Conservation (phyloP, 108 stramenopile species). For the Conticribra guillardii region DNA sequence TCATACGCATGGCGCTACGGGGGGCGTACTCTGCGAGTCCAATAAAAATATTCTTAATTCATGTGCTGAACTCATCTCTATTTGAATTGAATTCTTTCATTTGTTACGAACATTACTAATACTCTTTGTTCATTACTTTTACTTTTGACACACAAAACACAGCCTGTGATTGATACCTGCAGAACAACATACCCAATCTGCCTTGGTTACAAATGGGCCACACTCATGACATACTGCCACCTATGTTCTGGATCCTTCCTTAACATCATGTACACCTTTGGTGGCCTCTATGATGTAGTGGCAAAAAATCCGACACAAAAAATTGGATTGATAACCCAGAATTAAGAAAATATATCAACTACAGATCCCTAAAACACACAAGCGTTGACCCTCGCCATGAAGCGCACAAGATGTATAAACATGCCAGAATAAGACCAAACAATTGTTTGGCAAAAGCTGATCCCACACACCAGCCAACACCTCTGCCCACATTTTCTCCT, state of each 20-base stretch:
- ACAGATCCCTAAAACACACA: background rate
- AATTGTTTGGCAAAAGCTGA: background rate
- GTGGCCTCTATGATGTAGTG: slow-evolving; percentile 13
- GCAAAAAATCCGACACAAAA: slow-evolving; percentile 2
- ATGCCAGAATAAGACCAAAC: slow-evolving; percentile 9
- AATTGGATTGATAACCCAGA: slow-evolving; percentile 20
- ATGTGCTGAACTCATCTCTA: too few relatives aligned
- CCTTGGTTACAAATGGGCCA: slow-evolving; percentile 4
- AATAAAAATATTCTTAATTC: background rate
- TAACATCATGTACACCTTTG: slow-evolving; percentile 18
- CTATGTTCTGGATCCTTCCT: background rate
- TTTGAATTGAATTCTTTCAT: background rate
- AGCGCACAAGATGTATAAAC: slow-evolving; percentile 18
- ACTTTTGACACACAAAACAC: background rate
- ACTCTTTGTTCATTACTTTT: background rate
- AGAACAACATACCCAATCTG: background rate
- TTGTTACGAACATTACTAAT: background rate
- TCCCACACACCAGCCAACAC: background rate
- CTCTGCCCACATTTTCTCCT: background rate
- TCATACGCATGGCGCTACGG: background rate
- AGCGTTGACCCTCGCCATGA: slow-evolving; percentile 10
- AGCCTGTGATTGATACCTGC: slow-evolving; percentile 21
- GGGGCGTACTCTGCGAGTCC: background rate
- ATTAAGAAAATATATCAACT: slow-evolving; percentile 5
- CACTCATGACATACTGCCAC: slow-evolving; percentile 26